These are phyloP conservation scores for Pisolithus sp. DNA, from an alignment of 768 basidiomycete species.

Conservation along the genomic window DNA sequence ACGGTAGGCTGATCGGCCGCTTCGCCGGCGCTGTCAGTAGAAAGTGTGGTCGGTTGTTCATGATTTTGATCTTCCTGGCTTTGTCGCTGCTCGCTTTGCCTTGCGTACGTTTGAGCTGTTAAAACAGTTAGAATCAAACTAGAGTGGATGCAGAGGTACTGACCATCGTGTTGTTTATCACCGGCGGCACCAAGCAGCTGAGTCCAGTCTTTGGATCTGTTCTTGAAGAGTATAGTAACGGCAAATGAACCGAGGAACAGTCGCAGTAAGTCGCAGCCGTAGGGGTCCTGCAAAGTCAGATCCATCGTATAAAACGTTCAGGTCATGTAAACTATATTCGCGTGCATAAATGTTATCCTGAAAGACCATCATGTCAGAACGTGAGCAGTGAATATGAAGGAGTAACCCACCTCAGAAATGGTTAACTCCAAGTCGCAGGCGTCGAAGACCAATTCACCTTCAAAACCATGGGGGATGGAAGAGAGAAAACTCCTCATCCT, in stretches of 20 bases:
- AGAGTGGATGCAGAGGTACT: background rate
- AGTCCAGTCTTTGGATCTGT: constrained; percentile 39
- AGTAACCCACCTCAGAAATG: constrained; percentile 52
- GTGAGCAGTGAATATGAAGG: background rate
- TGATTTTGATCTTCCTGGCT: background rate
- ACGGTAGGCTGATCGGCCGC: background rate
- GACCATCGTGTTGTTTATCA: constrained; percentile 19
- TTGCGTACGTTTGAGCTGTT: constrained; percentile 10
- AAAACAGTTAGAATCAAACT: background rate
- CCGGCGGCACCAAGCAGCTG: constrained; percentile 13
- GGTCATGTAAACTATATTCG: constrained; percentile 66
- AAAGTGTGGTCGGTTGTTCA: background rate
- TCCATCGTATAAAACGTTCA: constrained; percentile 64
- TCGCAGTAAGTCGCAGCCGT: constrained; percentile 46
- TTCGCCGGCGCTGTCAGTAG: background rate
- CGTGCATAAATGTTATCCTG: constrained; percentile 68
- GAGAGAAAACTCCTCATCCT: constrained; percentile 47
- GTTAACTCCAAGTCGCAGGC: constrained; percentile 63
- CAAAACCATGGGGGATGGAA: constrained; percentile 39
- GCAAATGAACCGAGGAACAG: constrained; percentile 54
- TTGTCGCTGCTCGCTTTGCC: background rate
- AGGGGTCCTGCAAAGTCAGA: constrained; percentile 57
- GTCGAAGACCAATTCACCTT: constrained; percentile 62
- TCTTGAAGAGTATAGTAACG: constrained; percentile 62
- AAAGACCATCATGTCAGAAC: constrained; percentile 4